Percentiles rank a stretch among this genome's conserved stretches.
Conservation (phyloP, 2,329 filamentous ascomycete species). For the Curvularia eragrostidis region DNA sequence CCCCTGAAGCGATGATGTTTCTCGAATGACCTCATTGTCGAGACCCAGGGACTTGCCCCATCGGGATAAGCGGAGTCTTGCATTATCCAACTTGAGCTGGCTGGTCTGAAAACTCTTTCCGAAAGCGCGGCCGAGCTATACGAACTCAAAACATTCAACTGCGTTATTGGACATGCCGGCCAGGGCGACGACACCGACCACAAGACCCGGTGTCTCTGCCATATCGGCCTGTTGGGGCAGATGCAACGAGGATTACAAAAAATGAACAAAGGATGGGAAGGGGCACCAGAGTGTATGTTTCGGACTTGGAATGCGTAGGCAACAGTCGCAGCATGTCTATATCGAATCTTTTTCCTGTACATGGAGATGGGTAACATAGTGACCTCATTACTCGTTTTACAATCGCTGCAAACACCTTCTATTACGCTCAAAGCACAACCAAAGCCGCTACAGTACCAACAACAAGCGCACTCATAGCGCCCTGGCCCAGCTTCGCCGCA, state of each 20-base stretch:
- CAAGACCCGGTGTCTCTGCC: conserved; percentile 27
- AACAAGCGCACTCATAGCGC: conserved; percentile 13
- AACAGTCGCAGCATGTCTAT: too few relatives aligned
- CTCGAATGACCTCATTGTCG: too few relatives aligned
- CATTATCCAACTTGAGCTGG: conserved; percentile 40
- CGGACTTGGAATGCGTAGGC: too few relatives aligned
- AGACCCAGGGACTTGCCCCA: too few relatives aligned
- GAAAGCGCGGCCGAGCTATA: conserved; percentile 28
- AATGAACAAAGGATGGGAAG: background rate
- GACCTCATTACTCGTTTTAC: background rate
- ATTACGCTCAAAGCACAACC: conserved; percentile 19
- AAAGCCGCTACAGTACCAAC: conserved; percentile 21
- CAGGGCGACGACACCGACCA: conserved; percentile 25
- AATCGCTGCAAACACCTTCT: background rate
- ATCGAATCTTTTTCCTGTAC: too few relatives aligned
- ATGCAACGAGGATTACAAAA: background rate
- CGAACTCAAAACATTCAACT: conserved; percentile 33
- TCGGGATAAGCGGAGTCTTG: conserved; percentile 39
- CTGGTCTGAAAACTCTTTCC: conserved; percentile 25
- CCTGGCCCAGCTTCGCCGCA: conserved; percentile 16
- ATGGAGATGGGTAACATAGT: too few relatives aligned
- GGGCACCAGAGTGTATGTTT: background rate
- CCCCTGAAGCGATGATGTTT: too few relatives aligned
- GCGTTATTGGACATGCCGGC: conserved; percentile 28
- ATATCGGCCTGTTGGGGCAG: conserved; percentile 5